phyloP scores from a whole-genome alignment of 179 eudicot genomes.

The Beta lomatogona region DNA sequence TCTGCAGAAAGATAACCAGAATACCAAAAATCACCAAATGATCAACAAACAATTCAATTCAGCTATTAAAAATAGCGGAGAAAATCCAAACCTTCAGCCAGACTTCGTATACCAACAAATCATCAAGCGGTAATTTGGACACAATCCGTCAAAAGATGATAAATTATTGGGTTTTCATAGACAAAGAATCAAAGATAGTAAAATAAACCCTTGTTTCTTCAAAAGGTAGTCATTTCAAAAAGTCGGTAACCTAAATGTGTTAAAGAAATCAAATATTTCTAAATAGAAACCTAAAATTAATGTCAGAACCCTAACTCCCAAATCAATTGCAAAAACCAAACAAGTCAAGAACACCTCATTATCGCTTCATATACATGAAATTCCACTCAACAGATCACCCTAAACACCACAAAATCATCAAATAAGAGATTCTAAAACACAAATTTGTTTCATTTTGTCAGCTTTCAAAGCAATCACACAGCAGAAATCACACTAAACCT shows the following conservation, averaged over 20 bases:
- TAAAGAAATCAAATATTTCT: no score
- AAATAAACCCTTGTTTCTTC: no score
- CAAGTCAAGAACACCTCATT: neutral
- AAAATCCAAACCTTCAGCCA: neutral
- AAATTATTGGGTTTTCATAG: no score
- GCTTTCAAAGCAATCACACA: neutral
- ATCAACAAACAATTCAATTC: neutral
- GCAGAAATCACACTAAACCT: neutral
- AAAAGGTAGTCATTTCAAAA: no score
- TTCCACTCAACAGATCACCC: neutral
- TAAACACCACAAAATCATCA: neutral
- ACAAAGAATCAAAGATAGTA: no score
- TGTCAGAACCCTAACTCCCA: conserved; percentile 14
- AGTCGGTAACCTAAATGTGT: no score
- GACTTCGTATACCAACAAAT: no score
- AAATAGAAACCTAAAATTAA: no score
- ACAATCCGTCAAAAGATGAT: no score
- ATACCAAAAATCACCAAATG: neutral
- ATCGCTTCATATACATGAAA: neutral
- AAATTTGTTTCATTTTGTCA: neutral
- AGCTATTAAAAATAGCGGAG: neutral
- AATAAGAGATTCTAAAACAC: neutral
- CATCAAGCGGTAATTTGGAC: no score
- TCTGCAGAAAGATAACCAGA: neutral
- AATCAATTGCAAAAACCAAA: conserved; percentile 8